A percentile compares a stretch with the other conserved stretches of the same genome.
Evolutionary conservation across 108 stramenopile genomes (phyloP).

Genomic region (Craspedostauros australis): DNA sequence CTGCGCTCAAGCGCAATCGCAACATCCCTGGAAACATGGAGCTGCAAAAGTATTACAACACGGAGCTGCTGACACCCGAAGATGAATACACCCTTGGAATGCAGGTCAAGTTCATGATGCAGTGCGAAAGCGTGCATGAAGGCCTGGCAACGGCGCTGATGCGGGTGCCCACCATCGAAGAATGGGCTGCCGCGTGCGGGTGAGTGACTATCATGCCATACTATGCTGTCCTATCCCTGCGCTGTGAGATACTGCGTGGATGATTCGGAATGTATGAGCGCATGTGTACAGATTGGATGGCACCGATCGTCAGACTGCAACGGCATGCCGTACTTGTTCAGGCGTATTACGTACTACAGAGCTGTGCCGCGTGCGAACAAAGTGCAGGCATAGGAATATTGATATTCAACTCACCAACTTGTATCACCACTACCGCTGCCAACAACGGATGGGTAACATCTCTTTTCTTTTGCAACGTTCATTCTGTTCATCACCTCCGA

Average conservation of each 20-base stretch:
- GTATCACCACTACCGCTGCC: too few relatives aligned
- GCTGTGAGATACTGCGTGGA: background rate
- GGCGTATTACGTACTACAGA: too few relatives aligned
- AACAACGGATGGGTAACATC: too few relatives aligned
- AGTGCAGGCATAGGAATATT: too few relatives aligned
- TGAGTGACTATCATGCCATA: too few relatives aligned
- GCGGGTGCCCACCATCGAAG: slow-evolving; percentile 57
- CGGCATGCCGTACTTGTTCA: too few relatives aligned
- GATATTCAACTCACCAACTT: too few relatives aligned
- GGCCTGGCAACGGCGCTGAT: slow-evolving; percentile 39
- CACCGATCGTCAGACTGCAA: too few relatives aligned
- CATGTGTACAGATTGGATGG: background rate
- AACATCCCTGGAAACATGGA: slow-evolving; percentile 16
- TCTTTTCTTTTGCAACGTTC: too few relatives aligned
- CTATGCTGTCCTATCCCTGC: slow-evolving; percentile 22
- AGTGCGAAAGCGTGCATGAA: slow-evolving; percentile 77
- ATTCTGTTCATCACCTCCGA: too few relatives aligned
- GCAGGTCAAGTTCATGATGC: slow-evolving; percentile 67
- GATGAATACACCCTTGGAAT: slow-evolving; percentile 73
- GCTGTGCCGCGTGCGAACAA: too few relatives aligned
- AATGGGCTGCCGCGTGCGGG: slow-evolving; percentile 83
- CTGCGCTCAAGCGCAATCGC: too few relatives aligned
- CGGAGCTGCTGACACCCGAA: slow-evolving; percentile 56
- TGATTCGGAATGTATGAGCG: background rate
- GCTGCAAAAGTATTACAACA: slow-evolving; percentile 66